Conservation (phyloP, 1,284 basidiomycete species). For the Cryptococcus sp. region DNA sequence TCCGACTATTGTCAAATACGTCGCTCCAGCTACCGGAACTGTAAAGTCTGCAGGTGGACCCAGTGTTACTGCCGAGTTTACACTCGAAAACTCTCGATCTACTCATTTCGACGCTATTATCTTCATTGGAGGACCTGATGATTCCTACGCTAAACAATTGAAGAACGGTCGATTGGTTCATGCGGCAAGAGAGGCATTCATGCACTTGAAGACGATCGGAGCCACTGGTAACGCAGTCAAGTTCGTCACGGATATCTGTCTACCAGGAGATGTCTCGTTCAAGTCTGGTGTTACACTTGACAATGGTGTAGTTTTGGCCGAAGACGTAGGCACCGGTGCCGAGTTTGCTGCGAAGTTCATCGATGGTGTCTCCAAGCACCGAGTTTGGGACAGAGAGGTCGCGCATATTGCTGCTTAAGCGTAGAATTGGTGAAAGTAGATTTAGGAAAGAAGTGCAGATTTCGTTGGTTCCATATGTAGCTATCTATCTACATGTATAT, state of each 20-base stretch:
- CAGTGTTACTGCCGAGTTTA: conserved; percentile 30
- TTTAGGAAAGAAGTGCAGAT: too few relatives aligned
- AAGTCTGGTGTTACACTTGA: conserved; percentile 30
- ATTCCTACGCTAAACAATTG: conserved; percentile 55
- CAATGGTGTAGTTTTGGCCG: conserved; percentile 44
- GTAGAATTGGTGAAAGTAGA: background rate
- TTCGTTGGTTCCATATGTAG: too few relatives aligned
- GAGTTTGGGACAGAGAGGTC: conserved; percentile 45
- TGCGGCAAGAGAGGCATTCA: conserved; percentile 71
- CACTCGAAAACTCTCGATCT: conserved; percentile 63
- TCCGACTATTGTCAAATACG: conserved; percentile 60
- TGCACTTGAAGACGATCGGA: conserved; percentile 71
- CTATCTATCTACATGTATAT: too few relatives aligned
- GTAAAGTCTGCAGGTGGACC: conserved; percentile 50
- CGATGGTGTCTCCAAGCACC: conserved; percentile 40
- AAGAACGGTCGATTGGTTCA: conserved; percentile 48
- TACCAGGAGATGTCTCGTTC: conserved; percentile 39
- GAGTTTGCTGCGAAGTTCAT: conserved; percentile 42
- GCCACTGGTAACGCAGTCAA: conserved; percentile 55
- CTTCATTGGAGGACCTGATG: conserved; percentile 58
- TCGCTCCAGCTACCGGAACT: conserved; percentile 63
- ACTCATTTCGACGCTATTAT: conserved; percentile 74
- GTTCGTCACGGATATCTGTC: conserved; percentile 33
- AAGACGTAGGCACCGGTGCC: conserved; percentile 37
- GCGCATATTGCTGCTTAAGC: conserved; percentile 40